Conservation (phyloP, 225 moss, liverwort and hornwort species). For the Lunularia cruciata region DNA sequence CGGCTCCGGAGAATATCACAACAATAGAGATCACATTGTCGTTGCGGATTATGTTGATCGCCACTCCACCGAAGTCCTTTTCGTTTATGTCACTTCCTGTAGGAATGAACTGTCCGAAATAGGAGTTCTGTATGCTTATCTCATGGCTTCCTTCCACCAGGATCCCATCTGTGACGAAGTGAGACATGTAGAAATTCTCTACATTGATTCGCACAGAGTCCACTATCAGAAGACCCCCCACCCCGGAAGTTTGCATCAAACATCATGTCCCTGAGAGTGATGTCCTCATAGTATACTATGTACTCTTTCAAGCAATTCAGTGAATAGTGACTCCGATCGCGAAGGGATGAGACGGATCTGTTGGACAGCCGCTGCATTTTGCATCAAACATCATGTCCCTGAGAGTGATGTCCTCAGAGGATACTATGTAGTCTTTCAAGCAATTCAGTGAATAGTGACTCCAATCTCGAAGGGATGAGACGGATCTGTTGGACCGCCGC, state of each 20-base stretch:
- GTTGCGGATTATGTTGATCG: slow-evolving; percentile 61
- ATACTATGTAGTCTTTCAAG: slow-evolving; percentile 58
- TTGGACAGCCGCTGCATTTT: slow-evolving; percentile 54
- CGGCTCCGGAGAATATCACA: slow-evolving; percentile 68
- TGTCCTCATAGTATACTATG: slow-evolving; percentile 60
- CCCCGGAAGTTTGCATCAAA: slow-evolving; percentile 68
- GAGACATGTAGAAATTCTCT: slow-evolving; percentile 60
- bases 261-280: slow-evolving; percentile 58
- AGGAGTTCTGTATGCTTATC: slow-evolving; percentile 59
- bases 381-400: slow-evolving; percentile 65
- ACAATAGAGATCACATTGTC: slow-evolving; percentile 64
- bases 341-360: slow-evolving; percentile 58
- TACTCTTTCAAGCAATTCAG: slow-evolving; percentile 57
- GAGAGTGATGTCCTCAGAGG: slow-evolving; percentile 59
- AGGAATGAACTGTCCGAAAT: slow-evolving; percentile 65
- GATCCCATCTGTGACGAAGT: slow-evolving; percentile 63
- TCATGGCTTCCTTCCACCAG: slow-evolving; percentile 70
- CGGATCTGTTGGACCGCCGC: slow-evolving; percentile 59
- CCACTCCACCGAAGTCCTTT: slow-evolving; percentile 57
- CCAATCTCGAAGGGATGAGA: slow-evolving; percentile 57
- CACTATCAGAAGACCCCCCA: slow-evolving; percentile 68
- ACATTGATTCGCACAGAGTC: slow-evolving; percentile 66
- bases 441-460: slow-evolving; percentile 42
- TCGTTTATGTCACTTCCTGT: slow-evolving; percentile 49
- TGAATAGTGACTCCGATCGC: slow-evolving; percentile 42